phyloP scores from a whole-genome alignment of 352 stramenopile genomes.

The Pythium dissotocum region DNA sequence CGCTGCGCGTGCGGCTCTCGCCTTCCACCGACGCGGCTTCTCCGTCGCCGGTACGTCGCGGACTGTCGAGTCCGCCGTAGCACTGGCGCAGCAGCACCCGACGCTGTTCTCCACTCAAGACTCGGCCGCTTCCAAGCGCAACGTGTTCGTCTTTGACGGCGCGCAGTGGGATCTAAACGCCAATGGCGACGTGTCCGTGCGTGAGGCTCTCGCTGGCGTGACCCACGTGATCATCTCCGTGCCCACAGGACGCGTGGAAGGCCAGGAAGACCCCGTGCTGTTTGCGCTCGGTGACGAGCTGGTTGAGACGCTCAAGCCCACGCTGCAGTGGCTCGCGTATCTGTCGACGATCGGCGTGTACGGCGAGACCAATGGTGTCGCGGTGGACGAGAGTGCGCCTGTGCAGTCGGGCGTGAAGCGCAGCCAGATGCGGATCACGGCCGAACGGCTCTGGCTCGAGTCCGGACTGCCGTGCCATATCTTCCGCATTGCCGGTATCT shows the following conservation, averaged over 20 bases:
- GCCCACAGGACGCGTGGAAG: conserved; percentile 45
- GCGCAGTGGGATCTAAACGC: conserved; percentile 41
- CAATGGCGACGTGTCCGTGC: conserved; percentile 35
- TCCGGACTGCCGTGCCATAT: conserved; percentile 72
- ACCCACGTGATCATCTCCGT: conserved; percentile 85
- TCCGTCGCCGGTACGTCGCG: conserved; percentile 73
- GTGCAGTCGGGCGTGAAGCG: conserved; percentile 62
- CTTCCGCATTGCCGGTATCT: conserved; percentile 92
- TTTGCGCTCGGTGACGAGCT: conserved; percentile 44
- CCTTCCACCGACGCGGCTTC: conserved; percentile 66
- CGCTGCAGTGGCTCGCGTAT: conserved; percentile 88
- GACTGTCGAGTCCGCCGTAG: conserved; percentile 43
- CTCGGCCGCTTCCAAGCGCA: conserved; percentile 23
- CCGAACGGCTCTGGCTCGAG: conserved; percentile 78
- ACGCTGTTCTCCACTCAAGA: conserved; percentile 41
- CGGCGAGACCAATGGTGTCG: conserved; percentile 82
- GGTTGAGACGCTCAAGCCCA: conserved; percentile 38
- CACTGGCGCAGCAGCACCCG: conserved; percentile 40
- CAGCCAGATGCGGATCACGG: conserved; percentile 75
- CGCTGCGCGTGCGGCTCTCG: conserved; percentile 64
- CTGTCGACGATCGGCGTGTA: conserved; percentile 94
- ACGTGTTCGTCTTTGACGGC: conserved; percentile 85
- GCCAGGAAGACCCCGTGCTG: conserved; percentile 73
- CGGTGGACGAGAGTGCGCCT: conserved; percentile 82
- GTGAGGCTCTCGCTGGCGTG: conserved; percentile 49